Conservation (phyloP, 2,329 filamentous ascomycete genomes). For the Fusarium sp. region DNA sequence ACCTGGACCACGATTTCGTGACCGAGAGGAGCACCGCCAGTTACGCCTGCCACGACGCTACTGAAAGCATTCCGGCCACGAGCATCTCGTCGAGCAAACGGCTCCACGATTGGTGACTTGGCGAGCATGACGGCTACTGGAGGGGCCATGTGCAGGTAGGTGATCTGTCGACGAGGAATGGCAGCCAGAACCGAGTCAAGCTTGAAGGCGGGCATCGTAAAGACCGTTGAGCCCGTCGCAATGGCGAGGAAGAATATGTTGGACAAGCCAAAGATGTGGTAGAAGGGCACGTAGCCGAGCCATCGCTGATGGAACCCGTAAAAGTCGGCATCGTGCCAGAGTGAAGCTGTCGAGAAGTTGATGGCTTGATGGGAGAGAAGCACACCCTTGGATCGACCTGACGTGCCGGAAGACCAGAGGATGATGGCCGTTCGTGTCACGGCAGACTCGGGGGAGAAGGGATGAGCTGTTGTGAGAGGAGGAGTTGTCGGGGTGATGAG, state of each 20-base stretch:
- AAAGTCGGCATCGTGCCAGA: slow-evolving; percentile 63
- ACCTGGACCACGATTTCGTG: slow-evolving; percentile 68
- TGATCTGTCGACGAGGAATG: slow-evolving; percentile 72
- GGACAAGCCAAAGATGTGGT: slow-evolving; percentile 70
- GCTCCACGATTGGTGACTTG: slow-evolving; percentile 76
- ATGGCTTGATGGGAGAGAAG: slow-evolving; percentile 76
- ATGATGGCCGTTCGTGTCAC: slow-evolving; percentile 68
- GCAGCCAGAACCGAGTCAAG: slow-evolving; percentile 73
- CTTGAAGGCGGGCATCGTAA: slow-evolving; percentile 78
- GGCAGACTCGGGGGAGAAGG: slow-evolving; percentile 49
- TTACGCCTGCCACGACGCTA: slow-evolving; percentile 64
- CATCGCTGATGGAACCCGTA: slow-evolving; percentile 54
- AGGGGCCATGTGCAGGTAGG: slow-evolving; percentile 74
- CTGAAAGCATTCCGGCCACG: slow-evolving; percentile 65
- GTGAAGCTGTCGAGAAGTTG: slow-evolving; percentile 65
- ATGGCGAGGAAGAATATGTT: slow-evolving; percentile 70
- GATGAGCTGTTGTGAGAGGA: slow-evolving; percentile 59
- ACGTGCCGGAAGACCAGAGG: slow-evolving; percentile 70
- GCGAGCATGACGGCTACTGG: slow-evolving; percentile 77
- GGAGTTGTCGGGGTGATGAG: slow-evolving; percentile 62
- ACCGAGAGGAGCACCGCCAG: slow-evolving; percentile 74
- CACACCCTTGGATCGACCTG: slow-evolving; percentile 80
- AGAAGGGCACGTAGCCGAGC: slow-evolving; percentile 78
- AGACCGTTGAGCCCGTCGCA: slow-evolving; percentile 66
- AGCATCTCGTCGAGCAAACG: slow-evolving; percentile 61